Evolutionary conservation across 495 filamentous ascomycete genomes (phyloP).

Genomic region (Aspergillus biplanus): DNA sequence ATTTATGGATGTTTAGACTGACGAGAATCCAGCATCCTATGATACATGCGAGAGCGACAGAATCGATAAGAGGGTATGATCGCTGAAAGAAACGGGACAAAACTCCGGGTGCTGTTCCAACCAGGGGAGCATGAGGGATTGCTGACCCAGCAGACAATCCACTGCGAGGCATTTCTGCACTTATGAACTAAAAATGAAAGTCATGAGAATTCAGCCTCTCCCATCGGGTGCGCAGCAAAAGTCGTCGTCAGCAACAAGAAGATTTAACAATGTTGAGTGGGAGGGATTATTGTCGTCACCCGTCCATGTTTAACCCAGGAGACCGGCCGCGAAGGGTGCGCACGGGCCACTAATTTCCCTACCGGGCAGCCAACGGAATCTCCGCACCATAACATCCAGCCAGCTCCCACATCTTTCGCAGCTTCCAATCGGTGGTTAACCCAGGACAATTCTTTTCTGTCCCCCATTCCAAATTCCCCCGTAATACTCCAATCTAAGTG

Average conservation of each 20-base stretch:
- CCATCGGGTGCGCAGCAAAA: neutral
- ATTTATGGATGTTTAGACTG: constrained; percentile 22
- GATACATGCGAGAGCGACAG: constrained; percentile 74
- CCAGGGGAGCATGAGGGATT: constrained; percentile 30
- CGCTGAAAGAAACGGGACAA: constrained; percentile 56
- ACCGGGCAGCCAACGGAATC: constrained; percentile 6
- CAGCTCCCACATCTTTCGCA: neutral
- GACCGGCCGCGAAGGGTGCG: neutral
- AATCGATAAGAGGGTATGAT: constrained; percentile 81
- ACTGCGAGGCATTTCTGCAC: constrained; percentile 36
- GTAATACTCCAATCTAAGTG: neutral
- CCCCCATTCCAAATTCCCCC: neutral
- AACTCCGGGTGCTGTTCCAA: constrained; percentile 41
- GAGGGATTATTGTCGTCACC: neutral
- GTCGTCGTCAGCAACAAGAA: neutral
- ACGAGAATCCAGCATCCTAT: constrained; percentile 69
- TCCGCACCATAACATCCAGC: constrained; percentile 12
- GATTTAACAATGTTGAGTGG: neutral
- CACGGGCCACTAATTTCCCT: constrained; percentile 12
- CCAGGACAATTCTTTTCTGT: neutral
- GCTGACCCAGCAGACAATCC: constrained; percentile 35
- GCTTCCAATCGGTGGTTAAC: neutral
- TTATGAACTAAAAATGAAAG: constrained; percentile 4
- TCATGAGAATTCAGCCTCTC: constrained; percentile 11
- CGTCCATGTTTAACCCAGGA: neutral